Evolutionary conservation across 148 eudicot species (phyloP).

Genomic region (Rhododendron williamsianum): DNA sequence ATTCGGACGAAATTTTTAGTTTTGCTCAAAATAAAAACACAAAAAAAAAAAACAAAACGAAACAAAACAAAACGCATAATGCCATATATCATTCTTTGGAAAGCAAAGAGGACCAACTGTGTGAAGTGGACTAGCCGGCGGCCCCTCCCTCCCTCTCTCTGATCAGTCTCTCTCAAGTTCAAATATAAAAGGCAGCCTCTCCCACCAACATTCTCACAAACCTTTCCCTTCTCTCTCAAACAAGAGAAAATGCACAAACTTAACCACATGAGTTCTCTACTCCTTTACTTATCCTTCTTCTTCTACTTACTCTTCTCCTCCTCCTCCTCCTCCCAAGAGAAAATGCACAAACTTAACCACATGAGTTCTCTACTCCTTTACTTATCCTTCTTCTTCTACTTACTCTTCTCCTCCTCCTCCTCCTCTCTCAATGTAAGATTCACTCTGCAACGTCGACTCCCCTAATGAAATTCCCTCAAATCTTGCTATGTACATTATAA

Average conservation of each 20-base stretch:
- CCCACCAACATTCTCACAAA: slow-evolving; percentile 38
- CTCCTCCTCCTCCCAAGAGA: not conserved
- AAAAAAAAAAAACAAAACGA: no score
- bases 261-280: slow-evolving; percentile 15
- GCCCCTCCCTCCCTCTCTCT: not conserved
- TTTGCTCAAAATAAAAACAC: no score
- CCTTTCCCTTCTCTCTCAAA: not conserved
- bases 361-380: slow-evolving; percentile 6
- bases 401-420: not conserved
- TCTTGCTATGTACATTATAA: not conserved
- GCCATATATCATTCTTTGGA: no score
- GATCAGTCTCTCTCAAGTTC: not conserved
- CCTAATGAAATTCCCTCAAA: not conserved
- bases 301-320: not conserved
- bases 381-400: not conserved
- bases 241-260: slow-evolving; percentile 12
- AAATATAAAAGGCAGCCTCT: slow-evolving; percentile 23
- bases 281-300: not conserved
- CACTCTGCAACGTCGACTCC: not conserved
- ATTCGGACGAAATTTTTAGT: no score
- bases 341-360: slow-evolving; percentile 17
- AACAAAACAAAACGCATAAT: no score
- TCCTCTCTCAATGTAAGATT: not conserved
- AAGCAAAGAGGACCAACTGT: no score
- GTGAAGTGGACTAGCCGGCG: no score